Evolutionary conservation across 495 filamentous ascomycete species (phyloP).

Genomic region (Neurospora sp.): DNA sequence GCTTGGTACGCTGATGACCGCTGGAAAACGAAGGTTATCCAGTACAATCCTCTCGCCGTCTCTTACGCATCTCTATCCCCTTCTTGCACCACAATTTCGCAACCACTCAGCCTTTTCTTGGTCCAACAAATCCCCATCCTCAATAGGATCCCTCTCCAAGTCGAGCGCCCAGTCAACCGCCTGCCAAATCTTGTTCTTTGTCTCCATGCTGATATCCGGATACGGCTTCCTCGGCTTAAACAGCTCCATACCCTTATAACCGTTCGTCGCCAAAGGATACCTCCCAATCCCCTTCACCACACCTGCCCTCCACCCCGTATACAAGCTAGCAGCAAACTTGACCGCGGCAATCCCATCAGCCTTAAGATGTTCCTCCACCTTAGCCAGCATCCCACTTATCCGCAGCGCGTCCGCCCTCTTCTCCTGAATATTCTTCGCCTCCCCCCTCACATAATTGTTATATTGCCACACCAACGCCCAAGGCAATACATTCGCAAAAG

Average conservation of each 20-base stretch:
- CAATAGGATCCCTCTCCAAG: constrained; percentile 26
- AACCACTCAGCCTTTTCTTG: background rate
- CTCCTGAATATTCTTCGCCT: constrained; percentile 21
- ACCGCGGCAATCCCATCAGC: constrained; percentile 48
- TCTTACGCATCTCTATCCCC: background rate
- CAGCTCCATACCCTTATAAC: constrained; percentile 36
- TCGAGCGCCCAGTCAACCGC: constrained; percentile 40
- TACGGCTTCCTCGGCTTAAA: constrained; percentile 52
- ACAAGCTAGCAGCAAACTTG: constrained; percentile 53
- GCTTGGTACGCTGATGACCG: background rate
- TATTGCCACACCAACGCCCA: constrained; percentile 44
- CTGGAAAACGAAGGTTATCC: background rate
- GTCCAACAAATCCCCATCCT: background rate
- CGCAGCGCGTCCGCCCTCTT: constrained; percentile 43
- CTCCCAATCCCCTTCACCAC: constrained; percentile 25
- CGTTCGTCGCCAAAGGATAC: background rate
- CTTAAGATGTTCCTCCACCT: constrained; percentile 48
- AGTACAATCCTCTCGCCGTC: background rate
- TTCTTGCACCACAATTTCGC: background rate
- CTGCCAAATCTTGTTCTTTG: constrained; percentile 36
- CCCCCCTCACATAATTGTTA: constrained; percentile 27
- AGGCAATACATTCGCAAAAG: constrained; percentile 59
- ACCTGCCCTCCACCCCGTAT: constrained; percentile 44
- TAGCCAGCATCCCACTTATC: constrained; percentile 41
- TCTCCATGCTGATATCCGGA: constrained; percentile 36